Base-by-base conservation (phyloP, 805 yeast species). In the Sugiyamaella americana region DNA sequence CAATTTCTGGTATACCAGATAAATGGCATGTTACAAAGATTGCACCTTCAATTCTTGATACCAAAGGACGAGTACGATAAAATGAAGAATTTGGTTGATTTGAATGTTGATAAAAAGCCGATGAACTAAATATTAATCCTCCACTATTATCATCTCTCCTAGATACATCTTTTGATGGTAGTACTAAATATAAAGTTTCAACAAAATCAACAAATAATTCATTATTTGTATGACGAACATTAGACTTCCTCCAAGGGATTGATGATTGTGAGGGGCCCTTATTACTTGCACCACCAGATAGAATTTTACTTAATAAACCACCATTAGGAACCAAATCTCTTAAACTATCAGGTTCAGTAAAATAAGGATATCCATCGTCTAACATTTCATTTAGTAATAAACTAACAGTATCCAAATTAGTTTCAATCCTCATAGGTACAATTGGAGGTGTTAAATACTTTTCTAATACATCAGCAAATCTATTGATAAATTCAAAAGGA, bases 181-280 rank as follows among this genome's bases (percentile, higher is more conserved):
- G 62, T 0, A 83, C 71, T 32, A 82, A 74, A 51, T 74, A 74
- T 19, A 85, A 62, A 1, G 73, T 68, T 62, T 91, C 98, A 2
- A 73, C 71, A 4, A 93, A 61, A 64, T 93, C 98, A 5, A 91
- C 83, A 61, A 81, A 87, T 64, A 91, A 72, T 64, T 91, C 98
- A 63, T 91, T 87, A 53, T 80, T 80, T 2, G 86, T 74, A 61
- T 86, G 79, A 53, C 74, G 76, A n/a, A 84, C 82, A 52, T 79
- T 75, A 3, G 80, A 60, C 40, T 77, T 71, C 57, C 98, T 75
- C 98, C 98, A 91, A 1, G 96, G 95, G 5, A 69, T 66, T 22
- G 59, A 58, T 11, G 51, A 58, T 26, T 26, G 49, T 13, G 52
- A 38, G 6, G 56, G 47, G 3, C 59, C 53, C 3, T 60, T 42